Percentiles rank a stretch among this genome's conserved stretches.
Conservation (phyloP, 225 moss, liverwort and hornwort genomes). For the Marchantia paleacea region DNA sequence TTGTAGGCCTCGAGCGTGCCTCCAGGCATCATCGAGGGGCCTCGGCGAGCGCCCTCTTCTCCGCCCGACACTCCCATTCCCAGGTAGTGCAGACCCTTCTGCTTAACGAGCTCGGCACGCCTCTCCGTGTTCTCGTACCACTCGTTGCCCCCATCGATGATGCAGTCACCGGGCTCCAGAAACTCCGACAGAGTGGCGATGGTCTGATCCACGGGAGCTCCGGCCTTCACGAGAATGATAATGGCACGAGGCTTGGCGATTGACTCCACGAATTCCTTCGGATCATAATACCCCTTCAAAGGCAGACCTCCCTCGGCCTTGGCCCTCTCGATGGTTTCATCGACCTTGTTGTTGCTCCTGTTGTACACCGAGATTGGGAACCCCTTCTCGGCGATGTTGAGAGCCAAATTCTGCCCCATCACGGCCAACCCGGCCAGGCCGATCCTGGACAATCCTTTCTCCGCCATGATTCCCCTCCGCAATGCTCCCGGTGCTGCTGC, state of each 20-base stretch:
- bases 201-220: constrained; percentile 74
- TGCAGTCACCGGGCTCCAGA: constrained; percentile 71
- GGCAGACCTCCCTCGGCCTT: constrained; percentile 73
- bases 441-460: constrained; percentile 54
- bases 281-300: constrained; percentile 52
- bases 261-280: constrained; percentile 61
- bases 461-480: constrained; percentile 39
- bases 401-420: constrained; percentile 89
- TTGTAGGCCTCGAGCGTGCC: constrained; percentile 70
- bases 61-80: constrained; percentile 94
- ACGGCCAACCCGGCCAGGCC: constrained; percentile 83
- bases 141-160: constrained; percentile 89
- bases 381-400: constrained; percentile 90
- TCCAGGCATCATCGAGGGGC: constrained; percentile 79
- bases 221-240: constrained; percentile 81
- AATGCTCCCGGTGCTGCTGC: not conserved
- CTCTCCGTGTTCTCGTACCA: constrained; percentile 95
- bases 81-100: constrained; percentile 66
- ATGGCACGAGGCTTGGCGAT: constrained; percentile 76
- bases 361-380: constrained; percentile 88
- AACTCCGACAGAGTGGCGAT: constrained; percentile 62
- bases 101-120: constrained; percentile 49
- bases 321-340: constrained; percentile 74
- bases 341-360: constrained; percentile 64
- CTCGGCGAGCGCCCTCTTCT: constrained; percentile 75